These are phyloP conservation scores for Pichia kluyveri DNA, from an alignment of 805 yeast species.

Conservation along the genomic window DNA sequence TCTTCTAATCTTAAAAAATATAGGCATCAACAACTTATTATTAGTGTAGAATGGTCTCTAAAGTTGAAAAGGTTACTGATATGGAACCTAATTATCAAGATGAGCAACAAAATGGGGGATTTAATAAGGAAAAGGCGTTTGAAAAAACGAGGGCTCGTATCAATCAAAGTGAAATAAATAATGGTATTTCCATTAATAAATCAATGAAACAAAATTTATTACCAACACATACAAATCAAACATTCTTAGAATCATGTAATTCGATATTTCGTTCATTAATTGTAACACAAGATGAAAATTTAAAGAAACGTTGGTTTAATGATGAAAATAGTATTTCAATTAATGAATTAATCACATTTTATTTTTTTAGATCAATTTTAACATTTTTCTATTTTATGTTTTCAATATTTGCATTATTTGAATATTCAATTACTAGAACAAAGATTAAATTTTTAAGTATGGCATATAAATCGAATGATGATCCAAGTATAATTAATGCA, in stretches of 20 bases:
- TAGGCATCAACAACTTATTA: no score
- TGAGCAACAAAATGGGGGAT: neutral
- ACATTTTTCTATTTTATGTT: constrained; percentile 45
- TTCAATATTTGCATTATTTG: constrained; percentile 45
- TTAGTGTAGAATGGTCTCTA: neutral
- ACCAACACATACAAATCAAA: constrained; percentile 11
- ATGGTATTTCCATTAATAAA: neutral
- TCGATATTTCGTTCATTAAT: constrained; percentile 16
- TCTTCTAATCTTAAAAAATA: no score
- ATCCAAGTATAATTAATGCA: constrained; percentile 79
- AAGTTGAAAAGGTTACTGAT: constrained; percentile 5
- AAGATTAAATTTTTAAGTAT: constrained; percentile 50
- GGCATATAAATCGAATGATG: constrained; percentile 60
- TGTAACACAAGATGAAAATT: constrained; percentile 12
- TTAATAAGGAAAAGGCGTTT: constrained; percentile 2
- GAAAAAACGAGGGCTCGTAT: constrained; percentile 9
- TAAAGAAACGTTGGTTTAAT: constrained; percentile 7
- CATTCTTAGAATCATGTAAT: constrained; percentile 13
- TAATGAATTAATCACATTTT: constrained; percentile 16
- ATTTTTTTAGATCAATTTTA: constrained; percentile 39
- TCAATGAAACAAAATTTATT: neutral
- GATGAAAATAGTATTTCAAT: neutral
- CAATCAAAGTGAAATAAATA: neutral
- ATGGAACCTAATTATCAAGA: constrained; percentile 1
- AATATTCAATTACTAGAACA: constrained; percentile 42